Evolutionary conservation across 1,284 basidiomycete species (phyloP).

Genomic region (Apiotrichum gracile): DNA sequence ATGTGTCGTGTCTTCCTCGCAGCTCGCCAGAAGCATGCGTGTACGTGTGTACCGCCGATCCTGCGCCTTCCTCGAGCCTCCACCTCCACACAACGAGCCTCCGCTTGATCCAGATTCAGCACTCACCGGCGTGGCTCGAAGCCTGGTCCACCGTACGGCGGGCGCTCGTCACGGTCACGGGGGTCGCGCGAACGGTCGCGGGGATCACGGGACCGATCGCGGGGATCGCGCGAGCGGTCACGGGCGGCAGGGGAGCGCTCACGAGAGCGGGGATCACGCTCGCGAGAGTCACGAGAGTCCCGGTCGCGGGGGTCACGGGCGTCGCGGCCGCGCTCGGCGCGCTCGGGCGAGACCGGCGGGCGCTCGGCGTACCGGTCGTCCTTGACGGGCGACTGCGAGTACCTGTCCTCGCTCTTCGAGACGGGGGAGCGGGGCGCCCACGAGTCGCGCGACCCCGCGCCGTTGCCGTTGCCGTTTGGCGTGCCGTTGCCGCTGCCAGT

Average conservation of each 20-base stretch:
- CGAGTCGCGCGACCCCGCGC: constrained; percentile 30
- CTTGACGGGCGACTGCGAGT: no score
- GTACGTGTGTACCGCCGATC: no score
- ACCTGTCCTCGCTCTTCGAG: constrained; percentile 2
- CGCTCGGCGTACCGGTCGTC: constrained; percentile 16
- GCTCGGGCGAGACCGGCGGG: constrained; percentile 8
- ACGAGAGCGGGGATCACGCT: background rate
- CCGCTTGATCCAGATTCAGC: background rate
- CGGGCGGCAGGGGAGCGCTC: background rate
- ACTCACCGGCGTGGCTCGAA: background rate
- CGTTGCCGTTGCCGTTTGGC: no score
- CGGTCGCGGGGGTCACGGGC: constrained; percentile 2
- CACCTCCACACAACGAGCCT: no score
- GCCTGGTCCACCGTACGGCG: background rate
- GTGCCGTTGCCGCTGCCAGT: constrained; percentile 4
- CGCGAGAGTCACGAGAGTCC: background rate
- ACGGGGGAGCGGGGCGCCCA: constrained; percentile 34
- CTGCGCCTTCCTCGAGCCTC: no score
- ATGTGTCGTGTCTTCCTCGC: no score
- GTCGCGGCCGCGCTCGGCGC: constrained; percentile 8
- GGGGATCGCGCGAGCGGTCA: constrained; percentile 1
- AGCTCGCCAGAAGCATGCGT: no score
- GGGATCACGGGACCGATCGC: background rate
- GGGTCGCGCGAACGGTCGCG: constrained; percentile 2
- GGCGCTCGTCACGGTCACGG: background rate